Percentiles rank a stretch among this genome's conserved stretches.
These are phyloP conservation scores for Fusarium nurragi DNA, from an alignment of 2,329 filamentous ascomycete genomes.

Conservation along the genomic window DNA sequence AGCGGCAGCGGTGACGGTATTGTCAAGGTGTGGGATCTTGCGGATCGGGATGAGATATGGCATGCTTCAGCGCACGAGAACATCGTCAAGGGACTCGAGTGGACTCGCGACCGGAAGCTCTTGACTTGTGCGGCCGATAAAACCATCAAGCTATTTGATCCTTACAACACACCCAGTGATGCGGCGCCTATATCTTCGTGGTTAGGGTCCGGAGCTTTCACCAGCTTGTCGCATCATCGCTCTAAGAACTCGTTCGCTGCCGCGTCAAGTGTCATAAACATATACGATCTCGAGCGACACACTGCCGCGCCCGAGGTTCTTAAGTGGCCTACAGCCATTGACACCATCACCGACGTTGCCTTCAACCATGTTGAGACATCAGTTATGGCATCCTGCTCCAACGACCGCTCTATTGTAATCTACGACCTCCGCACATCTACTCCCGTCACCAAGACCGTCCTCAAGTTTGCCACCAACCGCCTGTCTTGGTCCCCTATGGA, in stretches of 20 bases:
- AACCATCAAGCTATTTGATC: slow-evolving; percentile 90
- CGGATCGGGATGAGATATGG: slow-evolving; percentile 77
- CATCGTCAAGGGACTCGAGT: slow-evolving; percentile 89
- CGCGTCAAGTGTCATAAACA: slow-evolving; percentile 78
- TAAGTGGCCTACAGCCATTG: slow-evolving; percentile 85
- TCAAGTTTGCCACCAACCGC: slow-evolving; percentile 84
- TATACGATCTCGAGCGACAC: slow-evolving; percentile 87
- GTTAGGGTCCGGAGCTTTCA: slow-evolving; percentile 85
- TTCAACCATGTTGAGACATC: slow-evolving; percentile 97
- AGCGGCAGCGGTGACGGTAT: slow-evolving; percentile 92
- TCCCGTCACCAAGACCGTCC: slow-evolving; percentile 80
- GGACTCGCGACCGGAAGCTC: slow-evolving; percentile 86
- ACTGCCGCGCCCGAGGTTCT: slow-evolving; percentile 84
- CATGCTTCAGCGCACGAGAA: slow-evolving; percentile 87
- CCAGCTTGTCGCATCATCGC: slow-evolving; percentile 83
- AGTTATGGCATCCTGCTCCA: slow-evolving; percentile 84
- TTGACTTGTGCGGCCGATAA: slow-evolving; percentile 88
- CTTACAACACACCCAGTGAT: slow-evolving; percentile 76
- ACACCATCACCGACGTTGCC: slow-evolving; percentile 87
- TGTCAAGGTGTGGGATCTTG: slow-evolving; percentile 89
- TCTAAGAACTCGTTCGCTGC: slow-evolving; percentile 81
- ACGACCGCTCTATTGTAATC: slow-evolving; percentile 85
- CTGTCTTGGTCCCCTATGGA: slow-evolving; percentile 97
- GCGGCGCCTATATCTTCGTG: slow-evolving; percentile 83
- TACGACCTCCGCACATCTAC: slow-evolving; percentile 91